Conservation (phyloP, 2,329 filamentous ascomycete genomes). For the Neopestalotiopsis sp. region DNA sequence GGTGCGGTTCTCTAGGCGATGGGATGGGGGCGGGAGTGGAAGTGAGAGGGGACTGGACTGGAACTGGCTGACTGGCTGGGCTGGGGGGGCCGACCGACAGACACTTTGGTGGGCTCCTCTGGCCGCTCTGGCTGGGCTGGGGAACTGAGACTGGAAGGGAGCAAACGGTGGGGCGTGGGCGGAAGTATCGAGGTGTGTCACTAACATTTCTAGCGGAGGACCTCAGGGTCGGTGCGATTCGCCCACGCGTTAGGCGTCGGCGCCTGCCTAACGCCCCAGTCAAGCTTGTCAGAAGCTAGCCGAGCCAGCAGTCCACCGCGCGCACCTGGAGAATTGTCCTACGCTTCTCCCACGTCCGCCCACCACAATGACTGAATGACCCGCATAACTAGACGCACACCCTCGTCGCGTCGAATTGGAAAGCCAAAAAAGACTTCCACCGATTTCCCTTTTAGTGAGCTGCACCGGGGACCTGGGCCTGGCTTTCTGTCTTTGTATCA, state of each 20-base stretch:
- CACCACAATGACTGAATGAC: not conserved
- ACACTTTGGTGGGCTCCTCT: not conserved
- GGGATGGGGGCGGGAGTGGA: constrained; percentile 6
- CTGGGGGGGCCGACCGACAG: not conserved
- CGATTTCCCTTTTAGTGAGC: not conserved
- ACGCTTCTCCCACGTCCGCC: not conserved
- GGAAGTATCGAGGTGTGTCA: not conserved
- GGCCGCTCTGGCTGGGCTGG: not conserved
- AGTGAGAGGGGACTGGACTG: constrained; percentile 10
- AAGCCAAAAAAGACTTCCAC: constrained; percentile 5
- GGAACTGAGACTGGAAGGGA: not conserved
- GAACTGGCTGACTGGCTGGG: not conserved
- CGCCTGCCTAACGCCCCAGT: not conserved
- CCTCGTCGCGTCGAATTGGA: not conserved
- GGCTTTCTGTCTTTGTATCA: constrained; percentile 14
- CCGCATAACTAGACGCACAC: not conserved
- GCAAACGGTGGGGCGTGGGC: not conserved
- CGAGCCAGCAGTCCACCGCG: too few relatives aligned
- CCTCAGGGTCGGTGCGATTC: not conserved
- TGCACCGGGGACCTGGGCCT: not conserved
- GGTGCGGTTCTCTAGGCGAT: not conserved
- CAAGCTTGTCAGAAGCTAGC: too few relatives aligned
- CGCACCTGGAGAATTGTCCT: not conserved
- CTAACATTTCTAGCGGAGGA: not conserved
- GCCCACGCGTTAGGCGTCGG: not conserved